Conservation (phyloP, 805 yeast species). For the Schwanniomyces vanrijiae region DNA sequence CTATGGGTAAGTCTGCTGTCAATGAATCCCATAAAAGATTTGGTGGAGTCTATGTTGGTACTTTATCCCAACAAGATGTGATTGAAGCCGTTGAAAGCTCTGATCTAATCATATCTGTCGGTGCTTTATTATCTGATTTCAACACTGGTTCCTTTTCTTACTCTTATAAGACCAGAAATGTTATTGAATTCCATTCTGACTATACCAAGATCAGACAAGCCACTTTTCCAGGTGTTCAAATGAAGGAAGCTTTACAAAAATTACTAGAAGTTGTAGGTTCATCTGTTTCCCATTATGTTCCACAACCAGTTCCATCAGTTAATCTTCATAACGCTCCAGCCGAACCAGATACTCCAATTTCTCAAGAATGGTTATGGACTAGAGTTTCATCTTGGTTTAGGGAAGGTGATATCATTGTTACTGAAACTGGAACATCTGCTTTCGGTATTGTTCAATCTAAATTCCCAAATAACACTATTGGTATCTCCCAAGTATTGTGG, state of each 20-base stretch:
- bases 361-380: constrained; percentile 67
- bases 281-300: constrained; percentile 43
- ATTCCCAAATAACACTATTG: constrained; percentile 57
- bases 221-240: constrained; percentile 69
- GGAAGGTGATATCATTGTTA: constrained; percentile 60
- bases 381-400: constrained; percentile 55
- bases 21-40: constrained; percentile 72
- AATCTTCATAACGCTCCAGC: constrained; percentile 41
- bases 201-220: constrained; percentile 70
- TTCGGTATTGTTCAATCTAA: constrained; percentile 63
- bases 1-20: constrained; percentile 85
- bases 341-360: constrained; percentile 20
- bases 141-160: constrained; percentile 87
- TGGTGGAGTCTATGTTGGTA: constrained; percentile 86
- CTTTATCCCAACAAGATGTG: constrained; percentile 72
- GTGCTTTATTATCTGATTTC: constrained; percentile 84
- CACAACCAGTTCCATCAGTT: constrained; percentile 52
- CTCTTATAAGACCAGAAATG: constrained; percentile 70
- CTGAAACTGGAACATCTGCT: constrained; percentile 72
- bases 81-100: constrained; percentile 70
- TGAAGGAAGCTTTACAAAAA: constrained; percentile 47
- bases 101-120: constrained; percentile 75
- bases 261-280: constrained; percentile 14
- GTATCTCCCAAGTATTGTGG: constrained; percentile 70
- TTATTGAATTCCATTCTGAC: constrained; percentile 78